Base-by-base conservation (phyloP, 768 basidiomycete species). In the Naganishia antarctica region DNA sequence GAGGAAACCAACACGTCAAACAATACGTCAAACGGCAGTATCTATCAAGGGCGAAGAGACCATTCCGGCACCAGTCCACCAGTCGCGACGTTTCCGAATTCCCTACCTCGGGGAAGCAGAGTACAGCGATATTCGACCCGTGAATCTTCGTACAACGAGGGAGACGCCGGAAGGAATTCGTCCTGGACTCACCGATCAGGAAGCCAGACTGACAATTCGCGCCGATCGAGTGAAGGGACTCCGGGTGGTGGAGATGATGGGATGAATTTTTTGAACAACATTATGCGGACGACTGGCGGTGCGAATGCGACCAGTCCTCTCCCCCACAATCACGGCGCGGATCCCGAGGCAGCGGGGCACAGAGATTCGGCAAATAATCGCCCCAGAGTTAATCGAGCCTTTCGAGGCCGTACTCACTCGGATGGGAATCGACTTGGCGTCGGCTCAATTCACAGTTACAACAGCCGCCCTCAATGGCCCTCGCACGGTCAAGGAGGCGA, bases 61-160 rank as follows among this genome's bases (percentile, higher is more conserved):
- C 18, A 34, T 26, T 37, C 53, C 21, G 37, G 3, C 12, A 40
- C 21, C 8, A 40, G 18, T 37, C 53, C 53, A 40, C 53, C 32
- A 2, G 53, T 57, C 25, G 61, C 61, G 11, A 62, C 61, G 11
- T 62, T 62, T 40, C 62, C 62, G 21, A 63, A 63, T 37, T 48
- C 62, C 8, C 29, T 63, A 13, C 62, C 62, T 11, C 29, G 40
- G 21, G 62, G 62, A 3, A 43, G 37, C 18, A 4, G 62, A 41
- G 25, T 18, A 1, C 32, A 40, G 3, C 53, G 53, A 4, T 37
- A 57, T 25, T 12, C 31, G 18, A 37, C 23, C 7, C 53, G 53
- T 2, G 53, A 57, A 21, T 31, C 50, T 3, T 15, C 50, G 23
- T 40, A 34, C 8, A 23, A 32, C 37, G 53, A 57, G 37, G 53